Evolutionary conservation across 1,139 yeast genomes (phyloP), one percentile per base, ranked within the genome.

Genomic region (Geotrichum restrictum): DNA sequence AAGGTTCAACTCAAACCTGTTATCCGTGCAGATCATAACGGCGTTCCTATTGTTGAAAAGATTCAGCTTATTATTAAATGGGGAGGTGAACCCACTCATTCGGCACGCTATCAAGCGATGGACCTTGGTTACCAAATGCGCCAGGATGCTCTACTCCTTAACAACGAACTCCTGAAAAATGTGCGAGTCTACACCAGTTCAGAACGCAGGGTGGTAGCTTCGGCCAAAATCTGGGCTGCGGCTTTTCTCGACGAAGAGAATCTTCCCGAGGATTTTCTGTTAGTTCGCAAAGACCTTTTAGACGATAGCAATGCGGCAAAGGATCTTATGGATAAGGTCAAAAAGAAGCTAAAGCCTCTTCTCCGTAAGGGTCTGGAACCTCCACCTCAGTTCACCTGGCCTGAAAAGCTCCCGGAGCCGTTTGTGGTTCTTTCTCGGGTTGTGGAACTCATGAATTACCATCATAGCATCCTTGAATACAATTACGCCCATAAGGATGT

Each of bases 1-100:
- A 94, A 94, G 64, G 87, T 94, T 56, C 99, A 94, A 71, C 74
- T 94, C 62, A 94, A 94, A 67, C 99, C 99, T 0, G 82, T 95
- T 3, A 68, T 89, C 51, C 79, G 80, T 61, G 72, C 75, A 7
- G 84, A 57, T 7, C 43, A 51, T 6, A 21, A 38, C 7, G 49
- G 50, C 21, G 60, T 54, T 6, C 55, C 57, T 16, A 59, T 57
- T 8, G 95, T 93, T 18, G 98, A 91, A 60, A 94, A 94, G 65
- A 97, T 93, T 21, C 98, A 94, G 69, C 82, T 94, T 58, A 94
- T 93, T 58, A 75, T 93, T 62, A 94, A 94, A 68, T 94, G 98
- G 98, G 98, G 98, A 62, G 99, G 99, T 59, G 99, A 94, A 69
- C 97, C 98, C 8, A 94, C 99, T 1, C 99, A 94, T 68, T 89